Percentiles rank a stretch among this genome's conserved stretches.
phyloP scores from a whole-genome alignment of 1,139 yeast species.

The Pichia sp. region DNA sequence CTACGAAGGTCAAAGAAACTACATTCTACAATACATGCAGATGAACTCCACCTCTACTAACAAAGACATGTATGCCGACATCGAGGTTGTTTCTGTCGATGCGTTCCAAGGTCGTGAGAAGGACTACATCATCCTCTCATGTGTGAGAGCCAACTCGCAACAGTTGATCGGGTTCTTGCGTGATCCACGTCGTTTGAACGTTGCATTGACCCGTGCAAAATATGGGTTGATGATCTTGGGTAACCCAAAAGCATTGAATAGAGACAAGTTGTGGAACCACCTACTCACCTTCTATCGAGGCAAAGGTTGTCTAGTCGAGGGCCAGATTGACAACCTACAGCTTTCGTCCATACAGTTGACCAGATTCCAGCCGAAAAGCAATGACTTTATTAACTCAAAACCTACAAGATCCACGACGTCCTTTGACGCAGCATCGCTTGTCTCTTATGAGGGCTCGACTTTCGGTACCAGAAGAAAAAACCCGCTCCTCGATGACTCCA shows the following conservation, averaged over 20 bases:
- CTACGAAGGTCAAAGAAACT: slow-evolving; percentile 90
- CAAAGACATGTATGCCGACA: slow-evolving; percentile 60
- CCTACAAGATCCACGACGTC: slow-evolving; percentile 10
- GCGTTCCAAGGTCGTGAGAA: slow-evolving; percentile 97
- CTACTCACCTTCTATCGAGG: slow-evolving; percentile 76
- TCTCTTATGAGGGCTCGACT: slow-evolving; percentile 26
- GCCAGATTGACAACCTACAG: slow-evolving; percentile 79
- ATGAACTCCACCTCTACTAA: slow-evolving; percentile 63
- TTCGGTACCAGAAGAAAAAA: slow-evolving; percentile 9
- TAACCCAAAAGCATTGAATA: slow-evolving; percentile 72
- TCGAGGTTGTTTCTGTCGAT: slow-evolving; percentile 90
- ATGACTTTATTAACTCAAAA: slow-evolving; percentile 9
- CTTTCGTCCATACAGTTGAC: slow-evolving; percentile 54
- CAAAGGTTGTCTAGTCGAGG: slow-evolving; percentile 86
- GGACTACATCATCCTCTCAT: slow-evolving; percentile 80
- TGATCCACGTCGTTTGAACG: slow-evolving; percentile 88
- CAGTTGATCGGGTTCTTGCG: slow-evolving; percentile 82
- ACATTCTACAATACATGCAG: slow-evolving; percentile 72
- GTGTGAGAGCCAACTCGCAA: slow-evolving; percentile 86
- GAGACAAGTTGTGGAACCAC: slow-evolving; percentile 75
- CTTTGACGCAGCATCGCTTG: slow-evolving; percentile 26
- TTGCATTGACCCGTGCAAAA: slow-evolving; percentile 87
- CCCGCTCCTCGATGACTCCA: not conserved
- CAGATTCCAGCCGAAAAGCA: slow-evolving; percentile 13
- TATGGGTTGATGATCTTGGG: slow-evolving; percentile 82